Conservation (phyloP, 2,329 filamentous ascomycete species). For the Ophiostoma montium region DNA sequence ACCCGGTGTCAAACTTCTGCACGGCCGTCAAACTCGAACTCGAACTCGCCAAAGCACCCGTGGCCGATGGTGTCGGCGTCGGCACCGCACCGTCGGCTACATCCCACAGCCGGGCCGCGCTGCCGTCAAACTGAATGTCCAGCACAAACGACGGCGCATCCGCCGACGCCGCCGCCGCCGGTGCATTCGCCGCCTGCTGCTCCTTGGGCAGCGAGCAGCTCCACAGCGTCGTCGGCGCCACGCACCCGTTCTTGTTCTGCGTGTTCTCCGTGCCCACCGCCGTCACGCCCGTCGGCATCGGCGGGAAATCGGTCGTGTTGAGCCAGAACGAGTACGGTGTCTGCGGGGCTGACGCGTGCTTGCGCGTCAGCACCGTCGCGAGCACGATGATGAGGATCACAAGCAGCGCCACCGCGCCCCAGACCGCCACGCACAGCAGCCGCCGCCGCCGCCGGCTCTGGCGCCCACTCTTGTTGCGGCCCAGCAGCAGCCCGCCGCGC, state of each 20-base stretch:
- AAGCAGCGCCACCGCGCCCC: slow-evolving; percentile 35
- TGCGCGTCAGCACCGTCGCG: slow-evolving; percentile 17
- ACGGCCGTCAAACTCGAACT: neutral
- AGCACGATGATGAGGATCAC: slow-evolving; percentile 30
- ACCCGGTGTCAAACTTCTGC: slow-evolving; percentile 16
- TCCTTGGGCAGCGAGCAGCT: slow-evolving; percentile 76
- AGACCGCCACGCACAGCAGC: slow-evolving; percentile 37
- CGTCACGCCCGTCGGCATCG: slow-evolving; percentile 70
- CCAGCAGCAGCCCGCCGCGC: slow-evolving; percentile 50
- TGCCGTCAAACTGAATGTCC: slow-evolving; percentile 60
- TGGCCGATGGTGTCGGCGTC: slow-evolving; percentile 6
- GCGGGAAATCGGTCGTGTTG: slow-evolving; percentile 74
- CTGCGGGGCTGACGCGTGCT: slow-evolving; percentile 18
- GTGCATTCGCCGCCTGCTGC: slow-evolving; percentile 47
- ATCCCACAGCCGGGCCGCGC: slow-evolving; percentile 37
- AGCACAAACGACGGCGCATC: slow-evolving; percentile 68
- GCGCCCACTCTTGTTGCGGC: slow-evolving; percentile 41
- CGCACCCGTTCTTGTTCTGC: slow-evolving; percentile 51
- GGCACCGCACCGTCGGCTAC: slow-evolving; percentile 23
- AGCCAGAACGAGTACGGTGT: slow-evolving; percentile 54
- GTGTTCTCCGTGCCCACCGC: slow-evolving; percentile 63
- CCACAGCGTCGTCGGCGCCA: slow-evolving; percentile 63
- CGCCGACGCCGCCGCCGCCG: slow-evolving; percentile 47
- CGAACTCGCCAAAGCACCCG: neutral
- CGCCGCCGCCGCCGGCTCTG: slow-evolving; percentile 51